Evolutionary conservation across 2,329 filamentous ascomycete genomes (phyloP).

Genomic region (Hymenotorrendiella dingleyae): DNA sequence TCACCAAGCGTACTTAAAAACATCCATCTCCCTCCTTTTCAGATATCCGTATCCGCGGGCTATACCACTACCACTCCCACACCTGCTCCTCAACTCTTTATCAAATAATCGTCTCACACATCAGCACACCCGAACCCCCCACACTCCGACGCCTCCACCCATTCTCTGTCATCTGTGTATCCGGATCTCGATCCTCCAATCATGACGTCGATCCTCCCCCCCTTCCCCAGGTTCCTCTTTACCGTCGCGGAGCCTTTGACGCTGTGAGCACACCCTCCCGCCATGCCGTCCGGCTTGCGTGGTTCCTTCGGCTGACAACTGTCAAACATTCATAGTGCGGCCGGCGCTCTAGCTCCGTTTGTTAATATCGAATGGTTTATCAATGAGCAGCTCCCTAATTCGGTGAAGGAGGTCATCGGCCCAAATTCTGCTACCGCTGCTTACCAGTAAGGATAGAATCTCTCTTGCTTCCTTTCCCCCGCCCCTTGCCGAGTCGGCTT

Average conservation of each 20-base stretch:
- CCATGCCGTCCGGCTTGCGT: no score
- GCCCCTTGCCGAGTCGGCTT: constrained; percentile 45
- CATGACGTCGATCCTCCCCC: constrained; percentile 58
- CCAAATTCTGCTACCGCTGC: constrained; percentile 31
- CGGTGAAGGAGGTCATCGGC: constrained; percentile 28
- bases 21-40: no score
- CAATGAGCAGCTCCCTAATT: constrained; percentile 49
- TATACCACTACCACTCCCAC: no score
- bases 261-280: constrained; percentile 45
- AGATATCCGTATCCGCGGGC: no score
- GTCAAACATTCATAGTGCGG: constrained; percentile 52
- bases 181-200: neutral
- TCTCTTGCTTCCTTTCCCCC: neutral
- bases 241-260: constrained; percentile 64
- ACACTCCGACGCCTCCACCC: neutral
- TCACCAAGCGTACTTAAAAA: no score
- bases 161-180: neutral
- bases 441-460: constrained; percentile 14
- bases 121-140: no score
- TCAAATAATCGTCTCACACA: no score
- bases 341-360: constrained; percentile 52
- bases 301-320: no score
- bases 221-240: constrained; percentile 60
- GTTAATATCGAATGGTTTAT: constrained; percentile 57
- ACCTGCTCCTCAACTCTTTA: no score